Base-by-base conservation (phyloP, 1,284 basidiomycete genomes). In the Entoloma clypeatum region DNA sequence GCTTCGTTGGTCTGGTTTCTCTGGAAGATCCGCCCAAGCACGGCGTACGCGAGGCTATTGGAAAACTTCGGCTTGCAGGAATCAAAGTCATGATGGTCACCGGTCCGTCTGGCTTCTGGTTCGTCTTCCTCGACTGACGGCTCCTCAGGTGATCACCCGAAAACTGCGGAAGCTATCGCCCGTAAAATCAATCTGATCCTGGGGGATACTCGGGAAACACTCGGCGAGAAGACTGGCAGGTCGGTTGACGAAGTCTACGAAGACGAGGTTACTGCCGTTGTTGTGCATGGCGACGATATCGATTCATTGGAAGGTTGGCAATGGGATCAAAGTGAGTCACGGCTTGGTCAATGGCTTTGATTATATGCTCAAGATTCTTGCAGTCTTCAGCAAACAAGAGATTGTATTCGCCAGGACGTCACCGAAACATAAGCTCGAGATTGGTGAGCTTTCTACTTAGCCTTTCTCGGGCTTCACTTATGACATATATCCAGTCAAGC, bases 21-120 rank as follows among this genome's bases (percentile, higher is more conserved):
- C 66, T 85, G 19, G 79, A 82, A 54, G 81, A 84, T 56, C 80
- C 81, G 11, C 80, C 80, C 3, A 81, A 82, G 53, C 79, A 81
- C 47, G 80, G 80, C 31, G 80, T 83, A 6, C 73, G 79, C 13
- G 79, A 83, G 52, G 80, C 81, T 7, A 79, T 84, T 47, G 79
- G 81, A 4, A 80, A 76, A 19, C 69, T 83, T 26, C 72, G 79
- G 43, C 65, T 79, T 7, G 80, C 79, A 8, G 81, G 81, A 6
- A 82, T 83, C 55, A 82, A 81, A 59, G 79, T 83, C 32, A 81
- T 82, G 72, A 82, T 82, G 79, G 76, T 82, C 5, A 81, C 79
- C 18, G 77, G 77, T 76, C 33, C 33, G 62, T 50, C 21, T 36
- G 36, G 17, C 28, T 44, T 27, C 11, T n/a, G 35, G n/a, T 27